These are phyloP conservation scores for Boletus edulis DNA, from an alignment of 768 basidiomycete genomes.

Conservation along the genomic window DNA sequence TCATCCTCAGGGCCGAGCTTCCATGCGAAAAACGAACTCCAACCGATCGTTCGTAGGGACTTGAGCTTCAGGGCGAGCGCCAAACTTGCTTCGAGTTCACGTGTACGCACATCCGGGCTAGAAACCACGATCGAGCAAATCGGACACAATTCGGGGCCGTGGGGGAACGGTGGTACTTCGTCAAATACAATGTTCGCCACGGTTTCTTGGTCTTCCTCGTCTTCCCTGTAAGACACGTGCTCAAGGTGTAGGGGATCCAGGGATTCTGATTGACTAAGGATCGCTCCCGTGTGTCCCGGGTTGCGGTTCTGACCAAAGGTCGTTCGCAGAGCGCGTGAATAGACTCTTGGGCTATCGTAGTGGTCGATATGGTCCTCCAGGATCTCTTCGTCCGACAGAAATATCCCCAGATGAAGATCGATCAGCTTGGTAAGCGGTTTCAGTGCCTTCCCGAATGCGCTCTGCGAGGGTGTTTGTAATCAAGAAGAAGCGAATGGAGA, in stretches of 20 bases:
- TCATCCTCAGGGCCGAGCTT: slow-evolving; percentile 14
- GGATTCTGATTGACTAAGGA: slow-evolving; percentile 27
- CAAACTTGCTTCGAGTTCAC: slow-evolving; percentile 49
- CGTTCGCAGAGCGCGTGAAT: slow-evolving; percentile 17
- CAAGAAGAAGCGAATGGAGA: background rate
- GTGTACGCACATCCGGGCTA: slow-evolving; percentile 33
- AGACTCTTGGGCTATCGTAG: slow-evolving; percentile 22
- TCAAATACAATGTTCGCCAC: background rate
- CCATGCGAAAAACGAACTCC: slow-evolving; percentile 49
- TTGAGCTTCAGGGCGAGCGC: slow-evolving; percentile 44
- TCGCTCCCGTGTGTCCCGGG: slow-evolving; percentile 1
- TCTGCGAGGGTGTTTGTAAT: slow-evolving; percentile 30
- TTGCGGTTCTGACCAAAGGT: slow-evolving; percentile 6
- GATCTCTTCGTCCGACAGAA: slow-evolving; percentile 55
- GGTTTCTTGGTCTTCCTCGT: slow-evolving; percentile 12
- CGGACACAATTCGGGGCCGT: slow-evolving; percentile 33
- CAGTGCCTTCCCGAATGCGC: slow-evolving; percentile 42
- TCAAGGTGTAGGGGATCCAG: slow-evolving; percentile 2
- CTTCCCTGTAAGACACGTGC: slow-evolving; percentile 21
- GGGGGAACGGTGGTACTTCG: slow-evolving; percentile 27
- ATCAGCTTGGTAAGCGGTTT: slow-evolving; percentile 45
- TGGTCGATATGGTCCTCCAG: slow-evolving; percentile 43
- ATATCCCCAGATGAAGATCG: slow-evolving; percentile 58
- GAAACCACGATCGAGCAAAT: slow-evolving; percentile 34
- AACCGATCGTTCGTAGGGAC: slow-evolving; percentile 43